Evolutionary conservation across 2,329 filamentous ascomycete species (phyloP).

Genomic region (Fusarium coffeatum): DNA sequence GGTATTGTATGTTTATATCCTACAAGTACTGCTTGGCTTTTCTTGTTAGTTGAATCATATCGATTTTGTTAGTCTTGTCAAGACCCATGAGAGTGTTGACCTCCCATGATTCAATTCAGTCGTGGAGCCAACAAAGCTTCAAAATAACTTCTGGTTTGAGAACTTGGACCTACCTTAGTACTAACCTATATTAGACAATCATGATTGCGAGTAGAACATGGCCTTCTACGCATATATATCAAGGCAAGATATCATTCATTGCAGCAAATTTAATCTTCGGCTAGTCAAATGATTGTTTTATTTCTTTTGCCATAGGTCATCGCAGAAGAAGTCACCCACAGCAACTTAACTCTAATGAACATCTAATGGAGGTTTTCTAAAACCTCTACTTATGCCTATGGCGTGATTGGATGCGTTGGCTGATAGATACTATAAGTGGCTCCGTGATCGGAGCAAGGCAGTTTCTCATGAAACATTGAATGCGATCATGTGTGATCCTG

Average conservation of each 20-base stretch:
- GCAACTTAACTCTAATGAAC: not conserved
- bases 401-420: not conserved
- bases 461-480: not conserved
- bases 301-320: not conserved
- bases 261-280: not conserved
- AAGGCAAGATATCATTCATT: not conserved
- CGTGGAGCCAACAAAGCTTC: not conserved
- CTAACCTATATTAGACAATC: not conserved
- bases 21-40: constrained; percentile 13
- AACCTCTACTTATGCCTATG: not conserved
- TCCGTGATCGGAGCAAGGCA: not conserved
- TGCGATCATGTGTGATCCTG: not conserved
- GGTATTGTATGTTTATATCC: constrained; percentile 31
- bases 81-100: not conserved
- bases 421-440: not conserved
- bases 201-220: not conserved
- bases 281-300: not conserved
- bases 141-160: not conserved
- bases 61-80: not conserved
- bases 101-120: not conserved
- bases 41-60: constrained; percentile 25
- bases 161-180: not conserved
- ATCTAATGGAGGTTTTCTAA: not conserved
- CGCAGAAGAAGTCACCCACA: not conserved
- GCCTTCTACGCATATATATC: not conserved